Evolutionary conservation across 2,329 filamentous ascomycete genomes (phyloP), one percentile per base, ranked within the genome.

Genomic region (Tolypocladium cylindrosporum): DNA sequence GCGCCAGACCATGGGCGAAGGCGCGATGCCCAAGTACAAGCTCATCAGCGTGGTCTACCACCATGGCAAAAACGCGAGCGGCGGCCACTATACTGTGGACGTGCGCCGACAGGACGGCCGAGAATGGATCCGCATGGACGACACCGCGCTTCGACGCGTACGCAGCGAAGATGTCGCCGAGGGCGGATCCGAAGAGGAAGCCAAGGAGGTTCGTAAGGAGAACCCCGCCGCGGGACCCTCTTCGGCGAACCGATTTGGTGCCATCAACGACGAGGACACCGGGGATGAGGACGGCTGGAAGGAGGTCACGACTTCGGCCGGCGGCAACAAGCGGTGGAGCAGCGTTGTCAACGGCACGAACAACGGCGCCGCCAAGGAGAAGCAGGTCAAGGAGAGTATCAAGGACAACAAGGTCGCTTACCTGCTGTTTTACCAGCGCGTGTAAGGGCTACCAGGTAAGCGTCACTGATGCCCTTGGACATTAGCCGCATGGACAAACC

Each of bases 361-460:
- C 48, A 86, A 79, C 79, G 51, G 77, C 67, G 75, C 76, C 73
- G 74, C 78, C 75, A 80, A 83, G 76, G 63, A 78, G 67, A 79
- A 83, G 74, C 73, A 84, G 72, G 61, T 77, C 70, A 79, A 84
- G 72, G 85, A 86, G 65, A 83, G 75, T 63, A 82, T 89, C 69
- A 91, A 90, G 73, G 93, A 97, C 72, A 96, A 93, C 79, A 96
- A 96, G 79, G 93, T 97, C 59, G 94, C 94, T 4, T 99, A 99
- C 74, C 84, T 99, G 64, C 76, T 99, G 68, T 96, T 99, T 75
- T 99, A 99, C 73, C 88, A 97, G 76, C 85, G 85, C 67, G 83
- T 94, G 60, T 83, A 64, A 68, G 55, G 13, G 31, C 19, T 36
- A 6, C n/a, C 31, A 21, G 48, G 19, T 31, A 52, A 21, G 48